Percentiles rank a stretch among this genome's conserved stretches.
phyloP scores from a whole-genome alignment of 495 filamentous ascomycete genomes.

The Patellaria atrata region DNA sequence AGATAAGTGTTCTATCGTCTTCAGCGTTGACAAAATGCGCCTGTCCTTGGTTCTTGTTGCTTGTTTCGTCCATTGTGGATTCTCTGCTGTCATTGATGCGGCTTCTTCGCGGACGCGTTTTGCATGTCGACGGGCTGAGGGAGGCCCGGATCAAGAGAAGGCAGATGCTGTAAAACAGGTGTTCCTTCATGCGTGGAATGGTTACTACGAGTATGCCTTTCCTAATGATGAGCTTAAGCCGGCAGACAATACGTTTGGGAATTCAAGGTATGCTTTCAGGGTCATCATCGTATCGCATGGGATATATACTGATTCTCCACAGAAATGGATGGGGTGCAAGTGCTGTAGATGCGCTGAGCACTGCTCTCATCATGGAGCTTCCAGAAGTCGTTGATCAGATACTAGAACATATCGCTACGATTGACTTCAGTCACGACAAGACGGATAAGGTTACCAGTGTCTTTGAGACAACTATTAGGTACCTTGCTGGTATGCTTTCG shows the following conservation, averaged over 20 bases:
- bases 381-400: slow-evolving; percentile 52
- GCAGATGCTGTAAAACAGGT: slow-evolving; percentile 57
- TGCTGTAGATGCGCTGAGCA: slow-evolving; percentile 70
- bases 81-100: no score
- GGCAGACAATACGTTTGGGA: slow-evolving; percentile 44
- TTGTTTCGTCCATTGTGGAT: no score
- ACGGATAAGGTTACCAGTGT: slow-evolving; percentile 49
- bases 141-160: no score
- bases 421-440: slow-evolving; percentile 57
- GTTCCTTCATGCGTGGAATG: slow-evolving; percentile 66
- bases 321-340: slow-evolving; percentile 84
- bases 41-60: no score
- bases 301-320: slow-evolving; percentile 6
- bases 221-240: slow-evolving; percentile 66
- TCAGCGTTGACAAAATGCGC: no score
- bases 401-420: slow-evolving; percentile 47
- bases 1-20: no score
- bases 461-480: slow-evolving; percentile 86
- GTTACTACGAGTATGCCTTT: slow-evolving; percentile 67
- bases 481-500: slow-evolving; percentile 65
- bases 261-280: slow-evolving; percentile 46
- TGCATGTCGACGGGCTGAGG: no score
- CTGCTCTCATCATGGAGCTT: slow-evolving; percentile 64
- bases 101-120: no score
- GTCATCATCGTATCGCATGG: slow-evolving; percentile 1